phyloP scores from a whole-genome alignment of 495 filamentous ascomycete genomes.

The Podospora pseudocomata region DNA sequence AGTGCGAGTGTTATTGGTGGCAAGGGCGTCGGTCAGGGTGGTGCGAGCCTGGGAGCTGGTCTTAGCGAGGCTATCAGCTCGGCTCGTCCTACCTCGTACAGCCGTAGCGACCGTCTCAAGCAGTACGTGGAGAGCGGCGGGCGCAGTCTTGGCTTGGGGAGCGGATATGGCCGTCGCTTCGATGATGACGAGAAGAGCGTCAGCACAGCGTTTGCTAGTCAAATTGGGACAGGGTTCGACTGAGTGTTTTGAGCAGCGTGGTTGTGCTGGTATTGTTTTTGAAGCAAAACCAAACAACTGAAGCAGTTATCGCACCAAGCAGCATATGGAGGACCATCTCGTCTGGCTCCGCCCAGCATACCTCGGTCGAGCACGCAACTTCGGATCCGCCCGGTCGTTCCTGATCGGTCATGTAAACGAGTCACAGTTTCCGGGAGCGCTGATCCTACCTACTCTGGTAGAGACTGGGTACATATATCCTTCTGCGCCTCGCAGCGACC shows the following conservation, averaged over 20 bases:
- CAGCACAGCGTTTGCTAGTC: conserved; percentile 93
- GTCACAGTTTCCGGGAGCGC: conserved; percentile 1
- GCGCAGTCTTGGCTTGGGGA: conserved; percentile 51
- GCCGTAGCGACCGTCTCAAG: conserved; percentile 61
- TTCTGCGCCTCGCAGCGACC: not conserved
- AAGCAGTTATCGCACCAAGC: conserved; percentile 15
- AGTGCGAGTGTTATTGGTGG: conserved; percentile 69
- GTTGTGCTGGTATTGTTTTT: conserved; percentile 19
- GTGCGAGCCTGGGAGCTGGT: conserved; percentile 78
- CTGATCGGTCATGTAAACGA: not conserved
- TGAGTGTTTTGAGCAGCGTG: conserved; percentile 49
- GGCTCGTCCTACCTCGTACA: conserved; percentile 44
- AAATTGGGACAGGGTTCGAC: conserved; percentile 81
- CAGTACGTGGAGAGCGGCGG: conserved; percentile 84
- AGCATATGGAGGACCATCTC: conserved; percentile 12
- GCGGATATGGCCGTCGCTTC: conserved; percentile 74
- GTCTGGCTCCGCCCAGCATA: conserved; percentile 11
- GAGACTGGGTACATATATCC: not conserved
- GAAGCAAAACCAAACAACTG: conserved; percentile 18
- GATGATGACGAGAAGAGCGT: conserved; percentile 95
- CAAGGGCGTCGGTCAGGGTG: conserved; percentile 63
- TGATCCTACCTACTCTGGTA: not conserved
- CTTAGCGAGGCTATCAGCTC: conserved; percentile 60
- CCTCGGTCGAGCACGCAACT: conserved; percentile 19
- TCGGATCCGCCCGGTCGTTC: conserved; percentile 13